phyloP scores from a whole-genome alignment of 352 stramenopile genomes.

The Globisporangium mamillatum region DNA sequence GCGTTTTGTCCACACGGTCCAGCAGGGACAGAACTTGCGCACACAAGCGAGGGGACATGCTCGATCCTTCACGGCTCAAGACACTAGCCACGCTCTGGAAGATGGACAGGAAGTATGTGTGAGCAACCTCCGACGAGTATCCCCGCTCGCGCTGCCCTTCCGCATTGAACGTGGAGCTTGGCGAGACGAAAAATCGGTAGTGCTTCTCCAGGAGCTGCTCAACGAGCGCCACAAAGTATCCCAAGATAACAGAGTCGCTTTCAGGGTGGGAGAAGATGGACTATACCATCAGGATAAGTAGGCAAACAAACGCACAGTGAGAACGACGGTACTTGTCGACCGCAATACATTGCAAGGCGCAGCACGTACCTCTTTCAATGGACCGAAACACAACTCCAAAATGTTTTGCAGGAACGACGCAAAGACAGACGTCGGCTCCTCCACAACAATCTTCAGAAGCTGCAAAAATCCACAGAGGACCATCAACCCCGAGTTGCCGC shows the following conservation, averaged over 20 bases:
- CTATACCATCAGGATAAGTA: constrained; percentile 19
- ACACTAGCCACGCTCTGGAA: constrained; percentile 72
- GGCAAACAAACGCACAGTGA: not conserved
- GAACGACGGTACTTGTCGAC: not conserved
- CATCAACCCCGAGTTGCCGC: constrained; percentile 61
- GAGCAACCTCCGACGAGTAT: constrained; percentile 62
- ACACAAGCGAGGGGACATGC: constrained; percentile 59
- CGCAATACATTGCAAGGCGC: not conserved
- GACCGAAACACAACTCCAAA: constrained; percentile 73
- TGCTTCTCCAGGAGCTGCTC: constrained; percentile 80
- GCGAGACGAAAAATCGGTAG: constrained; percentile 76
- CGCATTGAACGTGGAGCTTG: constrained; percentile 37
- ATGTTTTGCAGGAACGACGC: constrained; percentile 73
- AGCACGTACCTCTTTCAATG: constrained; percentile 63
- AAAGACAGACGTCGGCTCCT: constrained; percentile 72
- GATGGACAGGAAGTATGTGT: constrained; percentile 74
- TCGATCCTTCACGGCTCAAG: constrained; percentile 48
- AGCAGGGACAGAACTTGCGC: constrained; percentile 69
- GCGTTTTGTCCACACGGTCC: constrained; percentile 63
- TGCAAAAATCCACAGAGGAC: constrained; percentile 79
- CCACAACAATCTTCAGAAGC: constrained; percentile 73
- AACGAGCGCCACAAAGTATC: constrained; percentile 68
- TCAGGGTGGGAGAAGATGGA: constrained; percentile 70
- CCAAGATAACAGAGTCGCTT: constrained; percentile 63
- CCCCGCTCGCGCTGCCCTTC: constrained; percentile 50